Evolutionary conservation across 1,284 basidiomycete species (phyloP).

Genomic region (Cronartium quercuum): DNA sequence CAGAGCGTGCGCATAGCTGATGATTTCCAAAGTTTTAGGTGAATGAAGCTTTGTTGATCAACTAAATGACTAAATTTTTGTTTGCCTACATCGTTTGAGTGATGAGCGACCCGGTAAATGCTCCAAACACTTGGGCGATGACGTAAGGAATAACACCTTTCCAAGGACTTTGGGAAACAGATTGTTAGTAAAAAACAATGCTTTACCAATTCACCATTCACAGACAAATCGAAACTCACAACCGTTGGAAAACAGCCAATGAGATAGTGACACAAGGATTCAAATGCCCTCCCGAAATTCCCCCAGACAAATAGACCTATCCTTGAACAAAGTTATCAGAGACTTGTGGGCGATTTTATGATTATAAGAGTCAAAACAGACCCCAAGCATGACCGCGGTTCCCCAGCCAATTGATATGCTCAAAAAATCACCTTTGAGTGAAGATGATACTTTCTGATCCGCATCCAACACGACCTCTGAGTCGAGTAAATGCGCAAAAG

Average conservation of each 20-base stretch:
- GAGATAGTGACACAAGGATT: conserved; percentile 13
- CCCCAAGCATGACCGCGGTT: conserved; percentile 23
- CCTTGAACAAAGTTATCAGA: not conserved
- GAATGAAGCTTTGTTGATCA: too few relatives aligned
- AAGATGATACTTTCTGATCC: conserved; percentile 2
- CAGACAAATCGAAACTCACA: conserved; percentile 3
- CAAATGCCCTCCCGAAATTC: conserved; percentile 27
- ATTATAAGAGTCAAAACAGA: not conserved
- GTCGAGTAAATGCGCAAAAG: not conserved
- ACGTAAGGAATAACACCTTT: conserved; percentile 25
- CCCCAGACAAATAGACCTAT: conserved; percentile 17
- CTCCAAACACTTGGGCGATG: conserved; percentile 16
- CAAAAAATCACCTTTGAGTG: conserved; percentile 16
- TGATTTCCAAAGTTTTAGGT: too few relatives aligned
- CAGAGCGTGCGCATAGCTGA: conserved; percentile 45
- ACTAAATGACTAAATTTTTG: too few relatives aligned
- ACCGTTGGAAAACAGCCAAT: conserved; percentile 18
- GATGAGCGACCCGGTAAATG: conserved; percentile 4
- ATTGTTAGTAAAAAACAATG: too few relatives aligned
- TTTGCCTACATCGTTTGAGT: conserved; percentile 11
- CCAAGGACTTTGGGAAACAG: conserved; percentile 7
- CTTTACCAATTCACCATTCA: not conserved
- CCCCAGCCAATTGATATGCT: conserved; percentile 17
- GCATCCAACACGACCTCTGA: conserved; percentile 26
- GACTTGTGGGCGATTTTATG: not conserved